Percentiles rank a stretch among this genome's conserved stretches.
Conservation (phyloP, 768 basidiomycete genomes). For the Gloeopeniophorella convolvens region DNA sequence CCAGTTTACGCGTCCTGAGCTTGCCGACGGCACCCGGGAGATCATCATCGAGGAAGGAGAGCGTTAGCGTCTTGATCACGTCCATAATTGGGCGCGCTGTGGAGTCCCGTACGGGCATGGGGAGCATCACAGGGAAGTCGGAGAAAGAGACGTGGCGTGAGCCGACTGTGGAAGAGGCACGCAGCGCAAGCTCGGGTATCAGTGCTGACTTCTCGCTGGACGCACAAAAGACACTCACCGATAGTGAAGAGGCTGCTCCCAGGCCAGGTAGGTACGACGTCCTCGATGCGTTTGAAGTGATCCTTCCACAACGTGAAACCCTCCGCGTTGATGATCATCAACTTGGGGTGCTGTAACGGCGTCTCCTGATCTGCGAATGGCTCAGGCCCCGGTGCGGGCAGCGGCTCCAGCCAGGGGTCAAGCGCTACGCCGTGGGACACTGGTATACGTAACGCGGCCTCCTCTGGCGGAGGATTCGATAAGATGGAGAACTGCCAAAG, state of each 20-base stretch:
- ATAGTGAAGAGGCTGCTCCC: conserved; percentile 14
- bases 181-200: too few species aligned
- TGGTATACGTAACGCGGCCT: conserved; percentile 38
- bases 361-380: conserved; percentile 20
- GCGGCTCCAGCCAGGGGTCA: conserved; percentile 83
- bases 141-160: conserved; percentile 26
- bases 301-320: conserved; percentile 72
- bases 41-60: conserved; percentile 22
- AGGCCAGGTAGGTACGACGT: conserved; percentile 44
- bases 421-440: conserved; percentile 54
- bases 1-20: conserved; percentile 13
- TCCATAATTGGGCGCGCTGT: conserved; percentile 18
- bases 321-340: conserved; percentile 73
- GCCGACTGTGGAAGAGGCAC: conserved; percentile 19
- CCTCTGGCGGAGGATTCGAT: conserved; percentile 39
- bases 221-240: conserved; percentile 8
- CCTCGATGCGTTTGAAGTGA: conserved; percentile 57
- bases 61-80: conserved; percentile 18
- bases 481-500: conserved; percentile 55
- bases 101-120: conserved; percentile 9
- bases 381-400: conserved; percentile 49
- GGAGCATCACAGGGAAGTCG: conserved; percentile 23
- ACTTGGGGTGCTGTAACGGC: conserved; percentile 11
- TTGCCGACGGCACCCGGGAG: conserved; percentile 14
- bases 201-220: too few species aligned